These are phyloP conservation scores for Metschnikowia sp. DNA, from an alignment of 805 yeast species.

Conservation along the genomic window DNA sequence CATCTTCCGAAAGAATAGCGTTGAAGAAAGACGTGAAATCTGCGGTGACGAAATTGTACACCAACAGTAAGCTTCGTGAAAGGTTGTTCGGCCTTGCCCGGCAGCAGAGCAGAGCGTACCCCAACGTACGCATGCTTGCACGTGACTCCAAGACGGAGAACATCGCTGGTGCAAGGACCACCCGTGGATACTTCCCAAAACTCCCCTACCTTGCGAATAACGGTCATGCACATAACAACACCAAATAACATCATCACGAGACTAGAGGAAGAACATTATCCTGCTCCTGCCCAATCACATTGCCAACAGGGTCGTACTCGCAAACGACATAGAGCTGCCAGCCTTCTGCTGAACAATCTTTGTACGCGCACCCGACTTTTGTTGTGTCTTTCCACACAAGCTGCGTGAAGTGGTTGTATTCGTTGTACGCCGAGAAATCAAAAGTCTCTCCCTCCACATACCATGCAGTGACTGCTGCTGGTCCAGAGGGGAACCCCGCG, in stretches of 20 bases:
- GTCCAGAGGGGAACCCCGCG: constrained; percentile 31
- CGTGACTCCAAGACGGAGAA: constrained; percentile 12
- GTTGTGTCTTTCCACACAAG: constrained; percentile 30
- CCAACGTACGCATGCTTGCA: constrained; percentile 2
- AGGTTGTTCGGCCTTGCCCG: not conserved
- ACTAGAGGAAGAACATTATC: constrained; percentile 26
- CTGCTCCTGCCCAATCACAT: constrained; percentile 27
- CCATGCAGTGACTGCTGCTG: constrained; percentile 38
- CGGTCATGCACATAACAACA: not conserved
- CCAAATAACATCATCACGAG: not conserved
- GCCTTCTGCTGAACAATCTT: constrained; percentile 26
- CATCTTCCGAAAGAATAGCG: constrained; percentile 1
- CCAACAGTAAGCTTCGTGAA: not conserved
- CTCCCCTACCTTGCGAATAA: constrained; percentile 9
- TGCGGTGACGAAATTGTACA: constrained; percentile 12
- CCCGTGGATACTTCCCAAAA: constrained; percentile 18
- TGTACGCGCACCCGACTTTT: constrained; percentile 31
- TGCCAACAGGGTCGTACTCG: constrained; percentile 35
- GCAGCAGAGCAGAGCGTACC: constrained; percentile 3
- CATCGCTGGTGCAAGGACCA: constrained; percentile 9
- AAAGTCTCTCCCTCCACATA: constrained; percentile 35
- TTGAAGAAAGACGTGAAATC: constrained; percentile 1
- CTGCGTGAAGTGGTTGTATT: constrained; percentile 32
- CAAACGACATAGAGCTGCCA: constrained; percentile 35
- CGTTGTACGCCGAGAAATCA: constrained; percentile 23